phyloP scores from a whole-genome alignment of 768 basidiomycete genomes.

The Lactifluus volemus region DNA sequence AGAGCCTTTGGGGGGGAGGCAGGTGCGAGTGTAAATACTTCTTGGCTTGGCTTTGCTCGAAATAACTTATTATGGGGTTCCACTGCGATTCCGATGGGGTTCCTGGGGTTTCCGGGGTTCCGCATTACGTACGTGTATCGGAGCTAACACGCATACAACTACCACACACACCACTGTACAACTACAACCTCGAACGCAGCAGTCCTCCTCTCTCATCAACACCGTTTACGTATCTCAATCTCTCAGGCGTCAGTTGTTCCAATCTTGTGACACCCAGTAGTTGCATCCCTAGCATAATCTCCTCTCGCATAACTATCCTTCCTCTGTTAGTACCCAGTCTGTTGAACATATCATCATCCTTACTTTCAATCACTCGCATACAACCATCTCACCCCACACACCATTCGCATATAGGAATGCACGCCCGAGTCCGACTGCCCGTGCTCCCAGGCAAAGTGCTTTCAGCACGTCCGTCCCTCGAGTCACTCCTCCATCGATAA shows the following conservation, averaged over 20 bases:
- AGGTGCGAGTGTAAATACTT: no score
- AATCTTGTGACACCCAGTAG: constrained; percentile 34
- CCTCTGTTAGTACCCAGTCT: background rate
- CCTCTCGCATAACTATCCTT: constrained; percentile 31
- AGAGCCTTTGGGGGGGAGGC: no score
- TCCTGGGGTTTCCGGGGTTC: no score
- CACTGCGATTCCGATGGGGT: background rate
- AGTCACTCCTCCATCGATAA: constrained; percentile 39
- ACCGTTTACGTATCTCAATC: constrained; percentile 25
- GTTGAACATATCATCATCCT: background rate
- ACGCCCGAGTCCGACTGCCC: constrained; percentile 37
- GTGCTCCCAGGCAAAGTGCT: constrained; percentile 41
- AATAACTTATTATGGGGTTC: background rate
- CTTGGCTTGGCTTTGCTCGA: no score
- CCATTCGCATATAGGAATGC: constrained; percentile 36
- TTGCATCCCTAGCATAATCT: constrained; percentile 34
- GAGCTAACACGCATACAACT: no score
- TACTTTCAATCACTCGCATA: constrained; percentile 23
- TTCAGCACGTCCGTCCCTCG: constrained; percentile 42
- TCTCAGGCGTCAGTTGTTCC: constrained; percentile 30
- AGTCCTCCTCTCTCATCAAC: background rate
- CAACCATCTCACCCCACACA: constrained; percentile 29
- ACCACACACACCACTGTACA: no score
- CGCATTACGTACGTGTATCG: no score
- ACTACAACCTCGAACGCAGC: background rate